A percentile compares a stretch with the other conserved stretches of the same genome.
These are phyloP conservation scores for Parascedosporium putredinis DNA, from an alignment of 2,329 filamentous ascomycete genomes.

Conservation along the genomic window DNA sequence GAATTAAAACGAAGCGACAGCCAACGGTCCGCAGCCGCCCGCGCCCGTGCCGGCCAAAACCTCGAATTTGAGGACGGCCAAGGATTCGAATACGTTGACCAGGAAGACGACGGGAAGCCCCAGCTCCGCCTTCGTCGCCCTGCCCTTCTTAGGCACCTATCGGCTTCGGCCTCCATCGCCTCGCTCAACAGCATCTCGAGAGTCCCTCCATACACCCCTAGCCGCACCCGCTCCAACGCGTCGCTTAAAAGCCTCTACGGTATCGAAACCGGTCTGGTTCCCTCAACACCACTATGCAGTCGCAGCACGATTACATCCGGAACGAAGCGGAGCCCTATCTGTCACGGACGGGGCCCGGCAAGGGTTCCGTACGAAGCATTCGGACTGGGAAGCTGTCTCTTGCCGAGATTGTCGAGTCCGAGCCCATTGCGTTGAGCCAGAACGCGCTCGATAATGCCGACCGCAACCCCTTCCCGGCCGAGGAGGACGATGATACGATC, in stretches of 20 bases:
- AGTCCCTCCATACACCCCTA: background rate
- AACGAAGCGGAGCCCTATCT: conserved; percentile 24
- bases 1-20: conserved; percentile 63
- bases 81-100: no score
- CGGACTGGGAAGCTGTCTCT: conserved; percentile 40
- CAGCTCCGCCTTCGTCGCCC: conserved; percentile 16
- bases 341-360: conserved; percentile 43
- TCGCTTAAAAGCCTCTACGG: background rate
- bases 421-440: conserved; percentile 39
- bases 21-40: conserved; percentile 49
- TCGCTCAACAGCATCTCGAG: conserved; percentile 39
- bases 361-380: conserved; percentile 40
- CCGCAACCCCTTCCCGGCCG: conserved; percentile 22
- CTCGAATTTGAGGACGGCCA: background rate
- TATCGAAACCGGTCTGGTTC: conserved; percentile 5
- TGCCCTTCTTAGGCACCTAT: conserved; percentile 31
- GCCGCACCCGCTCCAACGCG: background rate
- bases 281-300: conserved; percentile 18
- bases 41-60: conserved; percentile 22
- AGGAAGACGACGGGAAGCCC: conserved; percentile 10
- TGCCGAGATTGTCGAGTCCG: conserved; percentile 47
- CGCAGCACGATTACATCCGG: background rate
- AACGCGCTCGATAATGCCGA: conserved; percentile 46
- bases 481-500: conserved; percentile 28
- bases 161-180: conserved; percentile 49